These are phyloP conservation scores for Ascochyta rabiei DNA, from an alignment of 2,329 filamentous ascomycete genomes.

Conservation along the genomic window DNA sequence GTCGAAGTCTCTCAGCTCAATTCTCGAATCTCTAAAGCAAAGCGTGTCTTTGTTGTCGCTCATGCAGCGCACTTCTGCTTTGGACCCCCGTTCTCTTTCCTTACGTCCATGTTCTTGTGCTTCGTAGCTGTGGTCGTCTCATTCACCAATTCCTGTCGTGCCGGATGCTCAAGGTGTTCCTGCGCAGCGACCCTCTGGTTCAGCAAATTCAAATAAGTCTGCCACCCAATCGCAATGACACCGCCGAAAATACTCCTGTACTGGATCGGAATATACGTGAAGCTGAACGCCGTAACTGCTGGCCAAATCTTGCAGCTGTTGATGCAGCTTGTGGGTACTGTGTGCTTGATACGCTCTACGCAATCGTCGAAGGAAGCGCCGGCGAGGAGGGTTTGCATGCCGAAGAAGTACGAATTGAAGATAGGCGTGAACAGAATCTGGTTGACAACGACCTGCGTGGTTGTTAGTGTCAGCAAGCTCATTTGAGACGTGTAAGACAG, in stretches of 20 bases:
- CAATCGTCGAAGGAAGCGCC: constrained; percentile 70
- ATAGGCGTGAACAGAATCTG: constrained; percentile 79
- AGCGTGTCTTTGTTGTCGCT: not conserved
- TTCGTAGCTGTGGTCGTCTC: constrained; percentile 2
- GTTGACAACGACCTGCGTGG: constrained; percentile 69
- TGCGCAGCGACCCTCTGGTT: constrained; percentile 74
- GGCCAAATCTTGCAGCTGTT: constrained; percentile 92
- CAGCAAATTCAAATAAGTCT: constrained; percentile 84
- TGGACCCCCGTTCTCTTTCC: constrained; percentile 4
- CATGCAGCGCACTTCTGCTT: constrained; percentile 26
- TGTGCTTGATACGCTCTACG: constrained; percentile 72
- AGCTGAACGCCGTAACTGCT: constrained; percentile 81
- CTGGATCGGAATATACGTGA: constrained; percentile 80
- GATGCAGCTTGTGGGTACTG: constrained; percentile 75
- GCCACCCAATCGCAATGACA: constrained; percentile 84
- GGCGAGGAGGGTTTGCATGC: constrained; percentile 55
- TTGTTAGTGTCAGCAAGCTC: constrained; percentile 3
- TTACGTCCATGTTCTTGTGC: not conserved
- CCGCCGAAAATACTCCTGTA: constrained; percentile 80
- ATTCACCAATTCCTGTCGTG: not conserved
- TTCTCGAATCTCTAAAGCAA: not conserved
- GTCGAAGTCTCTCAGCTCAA: not conserved
- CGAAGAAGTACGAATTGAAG: constrained; percentile 60
- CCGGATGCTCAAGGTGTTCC: constrained; percentile 45
- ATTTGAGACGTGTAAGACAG: too few relatives aligned